Evolutionary conservation across 768 basidiomycete species (phyloP).

Genomic region (Phlebiopsis flavidoalba): DNA sequence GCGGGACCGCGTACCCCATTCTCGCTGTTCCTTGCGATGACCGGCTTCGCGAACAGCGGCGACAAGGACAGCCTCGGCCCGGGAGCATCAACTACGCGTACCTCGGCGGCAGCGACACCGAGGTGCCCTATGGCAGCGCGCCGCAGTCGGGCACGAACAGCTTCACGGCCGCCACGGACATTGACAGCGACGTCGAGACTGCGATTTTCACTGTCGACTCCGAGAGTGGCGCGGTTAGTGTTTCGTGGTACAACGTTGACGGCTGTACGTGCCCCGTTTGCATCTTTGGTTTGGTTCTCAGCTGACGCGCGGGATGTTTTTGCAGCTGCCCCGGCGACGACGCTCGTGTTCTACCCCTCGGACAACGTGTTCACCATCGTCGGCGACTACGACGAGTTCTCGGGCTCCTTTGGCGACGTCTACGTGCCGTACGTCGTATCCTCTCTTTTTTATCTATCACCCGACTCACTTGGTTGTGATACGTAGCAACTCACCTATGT

Average conservation of each 20-base stretch:
- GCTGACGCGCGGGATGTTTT: background rate
- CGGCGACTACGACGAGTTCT: background rate
- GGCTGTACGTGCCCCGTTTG: slow-evolving; percentile 4
- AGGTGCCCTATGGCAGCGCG: background rate
- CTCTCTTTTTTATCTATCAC: background rate
- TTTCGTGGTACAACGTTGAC: slow-evolving; percentile 18
- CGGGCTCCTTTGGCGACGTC: background rate
- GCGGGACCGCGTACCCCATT: background rate
- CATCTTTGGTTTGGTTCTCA: background rate
- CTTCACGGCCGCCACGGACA: slow-evolving; percentile 9
- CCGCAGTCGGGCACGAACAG: slow-evolving; percentile 6
- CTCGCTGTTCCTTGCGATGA: background rate
- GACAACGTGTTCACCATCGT: background rate
- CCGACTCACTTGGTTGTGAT: background rate
- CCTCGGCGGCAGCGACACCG: background rate
- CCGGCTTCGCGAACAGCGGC: background rate
- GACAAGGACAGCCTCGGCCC: background rate
- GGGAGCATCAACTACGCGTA: slow-evolving; percentile 7
- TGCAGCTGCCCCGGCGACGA: background rate
- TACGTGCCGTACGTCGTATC: background rate
- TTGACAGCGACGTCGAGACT: slow-evolving; percentile 12
- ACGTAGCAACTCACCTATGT: background rate
- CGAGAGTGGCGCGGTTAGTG: background rate
- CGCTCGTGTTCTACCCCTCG: background rate
- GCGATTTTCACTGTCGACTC: slow-evolving; percentile 12